Evolutionary conservation across 495 filamentous ascomycete genomes (phyloP).

Genomic region (Xylaria castorea): DNA sequence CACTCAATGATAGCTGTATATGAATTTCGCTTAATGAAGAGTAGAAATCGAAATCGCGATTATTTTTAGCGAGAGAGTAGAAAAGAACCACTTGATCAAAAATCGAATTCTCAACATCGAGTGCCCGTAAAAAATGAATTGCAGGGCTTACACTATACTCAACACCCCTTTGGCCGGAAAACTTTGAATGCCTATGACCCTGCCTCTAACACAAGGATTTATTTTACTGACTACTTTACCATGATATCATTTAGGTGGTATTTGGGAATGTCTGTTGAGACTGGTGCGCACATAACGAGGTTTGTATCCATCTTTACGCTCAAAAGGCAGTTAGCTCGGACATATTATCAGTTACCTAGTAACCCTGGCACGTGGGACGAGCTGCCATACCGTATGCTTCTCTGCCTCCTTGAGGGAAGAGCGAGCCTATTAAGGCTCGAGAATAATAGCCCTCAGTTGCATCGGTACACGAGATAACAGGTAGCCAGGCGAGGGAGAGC

Average conservation of each 20-base stretch:
- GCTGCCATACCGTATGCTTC: not conserved
- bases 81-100: not conserved
- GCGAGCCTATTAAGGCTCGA: not conserved
- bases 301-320: not conserved
- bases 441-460: not conserved
- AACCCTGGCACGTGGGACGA: not conserved
- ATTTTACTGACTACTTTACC: not conserved
- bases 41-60: not conserved
- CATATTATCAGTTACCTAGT: not conserved
- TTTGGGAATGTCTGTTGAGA: not conserved
- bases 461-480: not conserved
- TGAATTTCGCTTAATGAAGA: not conserved
- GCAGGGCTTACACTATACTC: not conserved
- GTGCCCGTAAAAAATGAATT: not conserved
- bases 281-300: not conserved
- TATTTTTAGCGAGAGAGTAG: no score
- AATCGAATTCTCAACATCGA: not conserved
- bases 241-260: not conserved
- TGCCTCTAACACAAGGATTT: no score
- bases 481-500: not conserved
- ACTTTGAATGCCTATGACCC: no score
- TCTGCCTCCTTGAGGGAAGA: not conserved
- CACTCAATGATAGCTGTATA: not conserved
- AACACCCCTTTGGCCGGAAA: not conserved
- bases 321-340: not conserved